A percentile compares a stretch with the other conserved stretches of the same genome.
Evolutionary conservation across 768 basidiomycete species (phyloP).

Genomic region (Thelephora ganbajun): DNA sequence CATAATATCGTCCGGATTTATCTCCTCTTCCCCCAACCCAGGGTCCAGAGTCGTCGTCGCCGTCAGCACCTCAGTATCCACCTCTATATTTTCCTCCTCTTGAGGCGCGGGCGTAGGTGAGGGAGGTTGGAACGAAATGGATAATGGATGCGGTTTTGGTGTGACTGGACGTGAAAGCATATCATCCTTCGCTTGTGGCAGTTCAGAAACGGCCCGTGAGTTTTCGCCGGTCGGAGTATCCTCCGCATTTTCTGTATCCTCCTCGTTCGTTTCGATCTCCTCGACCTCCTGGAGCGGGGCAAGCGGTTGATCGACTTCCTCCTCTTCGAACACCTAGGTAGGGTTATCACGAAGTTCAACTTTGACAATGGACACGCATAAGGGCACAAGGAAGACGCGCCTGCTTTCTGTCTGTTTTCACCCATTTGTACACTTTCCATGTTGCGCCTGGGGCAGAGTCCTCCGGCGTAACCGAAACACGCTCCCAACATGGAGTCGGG

Average conservation of each 20-base stretch:
- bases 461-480: conserved; percentile 53
- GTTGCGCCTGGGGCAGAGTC: conserved; percentile 38
- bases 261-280: conserved; percentile 64
- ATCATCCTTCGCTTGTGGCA: conserved; percentile 24
- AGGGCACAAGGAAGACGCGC: conserved; percentile 22
- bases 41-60: conserved; percentile 8
- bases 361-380: conserved; percentile 1
- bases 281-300: conserved; percentile 51
- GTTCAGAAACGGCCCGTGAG: conserved; percentile 24
- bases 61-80: conserved; percentile 30
- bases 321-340: conserved; percentile 73
- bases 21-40: conserved; percentile 4
- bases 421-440: conserved; percentile 64
- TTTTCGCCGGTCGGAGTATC: conserved; percentile 21
- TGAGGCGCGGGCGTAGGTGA: conserved; percentile 22
- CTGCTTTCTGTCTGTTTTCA: conserved; percentile 67
- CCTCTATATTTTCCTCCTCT: conserved; percentile 34
- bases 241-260: conserved; percentile 63
- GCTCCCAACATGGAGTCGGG: conserved; percentile 81
- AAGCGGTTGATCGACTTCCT: conserved; percentile 66
- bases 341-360: conserved; percentile 1
- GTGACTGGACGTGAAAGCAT: conserved; percentile 48
- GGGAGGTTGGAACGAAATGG: conserved; percentile 35
- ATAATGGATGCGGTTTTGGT: conserved; percentile 53
- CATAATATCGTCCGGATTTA: conserved; percentile 23